Percentiles rank a stretch among this genome's conserved stretches.
phyloP scores from a whole-genome alignment of 345 rosid genomes.

The Eucalyptus leucophloia region DNA sequence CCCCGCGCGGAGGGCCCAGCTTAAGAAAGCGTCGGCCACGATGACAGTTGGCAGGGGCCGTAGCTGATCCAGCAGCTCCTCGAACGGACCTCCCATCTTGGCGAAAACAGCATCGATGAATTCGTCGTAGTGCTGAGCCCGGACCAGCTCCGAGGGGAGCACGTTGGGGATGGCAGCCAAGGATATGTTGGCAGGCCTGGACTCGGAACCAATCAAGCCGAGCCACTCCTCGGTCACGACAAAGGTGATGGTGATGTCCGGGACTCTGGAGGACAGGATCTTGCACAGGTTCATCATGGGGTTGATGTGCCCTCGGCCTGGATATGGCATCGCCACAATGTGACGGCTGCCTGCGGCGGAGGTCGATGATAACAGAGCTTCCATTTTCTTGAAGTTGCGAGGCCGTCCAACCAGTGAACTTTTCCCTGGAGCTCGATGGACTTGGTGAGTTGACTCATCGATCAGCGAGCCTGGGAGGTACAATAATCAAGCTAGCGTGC shows the following conservation, averaged over 20 bases:
- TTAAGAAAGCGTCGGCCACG: slow-evolving; percentile 14
- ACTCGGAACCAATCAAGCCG: background rate
- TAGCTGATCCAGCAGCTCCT: slow-evolving; percentile 12
- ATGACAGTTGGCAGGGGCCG: slow-evolving; percentile 1
- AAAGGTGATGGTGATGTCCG: slow-evolving; percentile 6
- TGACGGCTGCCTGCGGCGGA: background rate
- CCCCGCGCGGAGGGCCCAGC: slow-evolving; percentile 23
- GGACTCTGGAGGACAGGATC: background rate
- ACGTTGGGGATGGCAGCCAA: slow-evolving; percentile 10
- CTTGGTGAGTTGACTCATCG: background rate
- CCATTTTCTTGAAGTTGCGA: background rate
- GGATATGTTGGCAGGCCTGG: background rate
- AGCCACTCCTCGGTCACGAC: slow-evolving; percentile 23
- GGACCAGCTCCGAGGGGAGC: slow-evolving; percentile 13
- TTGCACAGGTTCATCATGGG: slow-evolving; percentile 28
- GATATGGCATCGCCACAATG: slow-evolving; percentile 15
- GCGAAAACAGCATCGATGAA: slow-evolving; percentile 5
- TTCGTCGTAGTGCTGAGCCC: background rate
- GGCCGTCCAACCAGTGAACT: background rate
- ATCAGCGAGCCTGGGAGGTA: background rate
- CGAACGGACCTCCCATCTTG: slow-evolving; percentile 8
- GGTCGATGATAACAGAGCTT: background rate
- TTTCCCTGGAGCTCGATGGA: background rate
- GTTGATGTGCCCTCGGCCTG: slow-evolving; percentile 20
- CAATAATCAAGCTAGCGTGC: background rate